Evolutionary conservation across 768 basidiomycete genomes (phyloP).

Genomic region (Hericium coralloides): DNA sequence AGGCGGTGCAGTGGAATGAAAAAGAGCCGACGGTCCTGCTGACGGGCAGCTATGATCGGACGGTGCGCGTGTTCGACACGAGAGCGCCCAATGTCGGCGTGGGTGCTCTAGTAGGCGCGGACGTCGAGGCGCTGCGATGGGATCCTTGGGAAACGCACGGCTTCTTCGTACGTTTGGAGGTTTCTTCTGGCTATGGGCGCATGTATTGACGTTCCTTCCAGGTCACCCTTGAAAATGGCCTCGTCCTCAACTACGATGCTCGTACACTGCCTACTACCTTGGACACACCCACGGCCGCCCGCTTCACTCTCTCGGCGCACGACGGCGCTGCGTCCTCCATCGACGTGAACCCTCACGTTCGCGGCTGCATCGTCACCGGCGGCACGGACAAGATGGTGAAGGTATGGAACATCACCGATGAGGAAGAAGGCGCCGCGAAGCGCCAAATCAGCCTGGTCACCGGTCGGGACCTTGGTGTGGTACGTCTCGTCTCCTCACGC

Average conservation of each 20-base stretch:
- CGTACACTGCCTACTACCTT: slow-evolving; percentile 69
- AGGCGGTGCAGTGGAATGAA: slow-evolving; percentile 93
- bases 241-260: slow-evolving; percentile 88
- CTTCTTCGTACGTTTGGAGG: slow-evolving; percentile 62
- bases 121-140: slow-evolving; percentile 92
- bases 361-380: slow-evolving; percentile 87
- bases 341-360: slow-evolving; percentile 85
- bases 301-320: slow-evolving; percentile 89
- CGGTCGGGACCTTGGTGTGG: slow-evolving; percentile 85
- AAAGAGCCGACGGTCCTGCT: slow-evolving; percentile 82
- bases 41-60: slow-evolving; percentile 91
- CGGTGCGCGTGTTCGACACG: slow-evolving; percentile 91
- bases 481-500: slow-evolving; percentile 29
- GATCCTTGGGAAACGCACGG: slow-evolving; percentile 87
- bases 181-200: neutral
- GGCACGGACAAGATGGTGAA: slow-evolving; percentile 95
- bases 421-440: slow-evolving; percentile 45
- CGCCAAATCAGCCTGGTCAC: slow-evolving; percentile 76
- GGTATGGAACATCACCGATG: slow-evolving; percentile 85
- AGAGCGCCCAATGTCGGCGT: slow-evolving; percentile 75
- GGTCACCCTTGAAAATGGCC: slow-evolving; percentile 93
- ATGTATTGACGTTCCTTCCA: slow-evolving; percentile 20
- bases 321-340: slow-evolving; percentile 84
- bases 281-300: slow-evolving; percentile 53
- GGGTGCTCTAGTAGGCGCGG: slow-evolving; percentile 79